Evolutionary conservation across 345 rosid genomes (phyloP), one percentile per base, ranked within the genome.

Genomic region (Linum lewisii): DNA sequence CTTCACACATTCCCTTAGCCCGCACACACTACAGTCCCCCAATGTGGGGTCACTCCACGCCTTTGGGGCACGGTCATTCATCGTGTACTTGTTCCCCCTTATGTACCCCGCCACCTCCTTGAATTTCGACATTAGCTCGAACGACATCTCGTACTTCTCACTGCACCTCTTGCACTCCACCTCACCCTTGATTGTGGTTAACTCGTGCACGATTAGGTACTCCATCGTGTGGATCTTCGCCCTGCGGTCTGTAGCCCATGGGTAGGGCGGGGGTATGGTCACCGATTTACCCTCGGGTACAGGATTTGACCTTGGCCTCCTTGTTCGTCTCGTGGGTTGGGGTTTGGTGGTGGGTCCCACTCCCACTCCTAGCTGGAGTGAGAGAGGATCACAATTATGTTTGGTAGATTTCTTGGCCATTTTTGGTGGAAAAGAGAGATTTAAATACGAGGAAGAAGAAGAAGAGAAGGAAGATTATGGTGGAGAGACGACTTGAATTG

Each of bases 11-110:
- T 62, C 66, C 2, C 25, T 58, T 25, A 63, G 64, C 0, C 38
- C 36, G 21, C 81, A 77, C 1, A 36, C 18, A 23, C 34, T 63
- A 51, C 81, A 77, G 22, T 18, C 55, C 0, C 68, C 76, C 7
- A 77, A 63, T 0, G 21, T 68, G 10, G 81, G 81, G 21, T 58
- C 58, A 65, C 63, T 69, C 78, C 81, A 77, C 18, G 14, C 22
- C 1, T 60, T 7, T 0, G 78, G 76, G 0, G 81, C 81, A 26
- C 81, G 71, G 25, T 66, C 63, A 6, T 77, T 64, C 81, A 77
- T 68, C 3, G 21, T 14, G 15, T 5, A 37, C 59, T 49, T 68
- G 37, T 74, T 71, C 24, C 57, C 49, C 2, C 54, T 26, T 16
- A 77, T 66, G 18, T 52, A 74, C 0, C 49, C 42, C 4, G 72